Evolutionary conservation across 345 rosid species (phyloP).

Genomic region (Nasturtium officinale): DNA sequence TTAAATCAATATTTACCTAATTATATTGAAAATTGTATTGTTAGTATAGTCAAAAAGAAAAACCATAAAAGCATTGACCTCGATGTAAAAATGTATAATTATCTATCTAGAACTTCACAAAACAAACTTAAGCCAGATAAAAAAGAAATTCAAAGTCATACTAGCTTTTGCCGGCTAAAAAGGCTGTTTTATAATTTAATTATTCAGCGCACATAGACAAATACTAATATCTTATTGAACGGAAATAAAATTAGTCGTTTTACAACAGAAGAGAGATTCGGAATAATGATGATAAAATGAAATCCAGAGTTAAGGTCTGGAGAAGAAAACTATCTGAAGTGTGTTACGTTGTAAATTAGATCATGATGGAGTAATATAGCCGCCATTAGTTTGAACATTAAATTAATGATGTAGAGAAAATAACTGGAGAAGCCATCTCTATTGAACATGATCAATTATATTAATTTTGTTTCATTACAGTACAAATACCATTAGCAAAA

Average conservation of each 20-base stretch:
- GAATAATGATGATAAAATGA: neutral
- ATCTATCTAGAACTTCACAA: neutral
- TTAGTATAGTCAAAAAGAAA: no score
- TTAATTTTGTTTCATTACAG: slow-evolving; percentile 13
- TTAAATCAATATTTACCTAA: no score
- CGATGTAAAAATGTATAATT: no score
- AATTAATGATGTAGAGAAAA: slow-evolving; percentile 9
- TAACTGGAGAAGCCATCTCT: slow-evolving; percentile 31
- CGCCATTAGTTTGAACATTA: slow-evolving; percentile 35
- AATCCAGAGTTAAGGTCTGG: neutral
- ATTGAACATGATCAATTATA: slow-evolving; percentile 24
- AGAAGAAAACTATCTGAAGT: no score
- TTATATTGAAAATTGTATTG: no score
- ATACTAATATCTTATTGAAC: neutral
- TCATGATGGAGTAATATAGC: slow-evolving; percentile 16
- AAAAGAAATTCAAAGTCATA: neutral
- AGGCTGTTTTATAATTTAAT: neutral
- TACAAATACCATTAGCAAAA: slow-evolving; percentile 16
- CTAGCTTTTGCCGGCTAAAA: slow-evolving; percentile 1
- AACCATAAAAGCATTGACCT: no score
- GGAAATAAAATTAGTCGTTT: neutral
- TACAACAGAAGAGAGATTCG: neutral
- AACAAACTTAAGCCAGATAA: neutral
- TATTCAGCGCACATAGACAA: slow-evolving; percentile 7
- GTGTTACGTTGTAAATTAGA: neutral